Conservation (phyloP, 306 rosid genomes). For the Sechiopsis laciniata region DNA sequence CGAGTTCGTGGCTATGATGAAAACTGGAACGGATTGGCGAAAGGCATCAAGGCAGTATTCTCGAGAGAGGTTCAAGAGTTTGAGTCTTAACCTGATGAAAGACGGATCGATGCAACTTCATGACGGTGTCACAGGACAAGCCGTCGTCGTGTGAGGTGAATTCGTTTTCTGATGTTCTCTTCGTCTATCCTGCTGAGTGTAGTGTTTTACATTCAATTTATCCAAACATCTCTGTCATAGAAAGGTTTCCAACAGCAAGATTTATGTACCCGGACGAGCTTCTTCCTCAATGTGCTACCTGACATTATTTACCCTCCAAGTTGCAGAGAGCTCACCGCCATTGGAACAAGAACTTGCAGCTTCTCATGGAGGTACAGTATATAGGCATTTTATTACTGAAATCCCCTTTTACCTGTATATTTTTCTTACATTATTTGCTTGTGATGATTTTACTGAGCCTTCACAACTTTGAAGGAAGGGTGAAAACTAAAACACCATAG, state of each 20-base stretch:
- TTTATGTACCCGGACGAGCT: constrained; percentile 23
- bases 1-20: constrained; percentile 97
- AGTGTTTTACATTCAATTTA: constrained; percentile 15
- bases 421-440: constrained; percentile 33
- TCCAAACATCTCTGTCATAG: neutral
- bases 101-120: constrained; percentile 97
- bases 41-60: constrained; percentile 97
- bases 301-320: neutral
- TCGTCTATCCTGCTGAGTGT: constrained; percentile 32
- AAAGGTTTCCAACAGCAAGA: constrained; percentile 33
- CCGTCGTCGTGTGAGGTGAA: constrained; percentile 58
- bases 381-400: constrained; percentile 15
- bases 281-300: constrained; percentile 17
- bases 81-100: constrained; percentile 91
- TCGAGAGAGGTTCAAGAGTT: constrained; percentile 95
- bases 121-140: constrained; percentile 74
- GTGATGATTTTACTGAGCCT: constrained; percentile 36
- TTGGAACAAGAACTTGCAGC: neutral
- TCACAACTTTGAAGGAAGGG: constrained; percentile 27
- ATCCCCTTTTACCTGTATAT: constrained; percentile 45
- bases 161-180: constrained; percentile 24
- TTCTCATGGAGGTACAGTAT: constrained; percentile 17
- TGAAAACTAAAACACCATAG: constrained; percentile 8
- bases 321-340: neutral
- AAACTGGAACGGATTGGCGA: constrained; percentile 99